A percentile compares a stretch with the other conserved stretches of the same genome.
phyloP scores from a whole-genome alignment of 1,139 yeast species.

The Ogataea hybrid region DNA sequence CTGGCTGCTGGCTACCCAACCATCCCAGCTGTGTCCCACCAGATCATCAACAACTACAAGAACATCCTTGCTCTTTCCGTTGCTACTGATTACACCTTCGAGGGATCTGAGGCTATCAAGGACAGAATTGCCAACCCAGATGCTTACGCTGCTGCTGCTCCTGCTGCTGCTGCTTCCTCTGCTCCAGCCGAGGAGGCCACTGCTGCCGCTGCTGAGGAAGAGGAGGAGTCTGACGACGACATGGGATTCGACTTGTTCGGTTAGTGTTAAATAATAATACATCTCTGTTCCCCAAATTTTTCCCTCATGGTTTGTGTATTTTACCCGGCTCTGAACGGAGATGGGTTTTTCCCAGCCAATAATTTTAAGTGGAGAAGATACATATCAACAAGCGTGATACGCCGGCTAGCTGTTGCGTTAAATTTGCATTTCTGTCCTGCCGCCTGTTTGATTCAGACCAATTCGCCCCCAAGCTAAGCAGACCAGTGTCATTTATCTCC shows the following conservation, averaged over 20 bases:
- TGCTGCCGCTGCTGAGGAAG: constrained; percentile 76
- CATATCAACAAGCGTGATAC: constrained; percentile 2
- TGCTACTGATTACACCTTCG: constrained; percentile 98
- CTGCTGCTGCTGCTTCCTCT: constrained; percentile 71
- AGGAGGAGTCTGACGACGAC: constrained; percentile 68
- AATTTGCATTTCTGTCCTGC: not conserved
- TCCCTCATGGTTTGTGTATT: not conserved
- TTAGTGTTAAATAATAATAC: constrained; percentile 44
- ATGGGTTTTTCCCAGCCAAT: constrained; percentile 3
- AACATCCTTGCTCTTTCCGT: constrained; percentile 95
- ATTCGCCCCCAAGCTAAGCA: not conserved
- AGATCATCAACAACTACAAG: constrained; percentile 99
- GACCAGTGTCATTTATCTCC: not conserved
- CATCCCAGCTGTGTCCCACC: constrained; percentile 98
- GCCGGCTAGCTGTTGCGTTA: not conserved
- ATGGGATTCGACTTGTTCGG: constrained; percentile 99
- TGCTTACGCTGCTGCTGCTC: constrained; percentile 98
- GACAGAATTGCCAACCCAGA: constrained; percentile 99
- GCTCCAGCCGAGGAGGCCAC: constrained; percentile 64
- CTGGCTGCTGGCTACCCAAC: constrained; percentile 99
- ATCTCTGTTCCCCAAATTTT: not conserved
- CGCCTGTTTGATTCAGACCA: not conserved
- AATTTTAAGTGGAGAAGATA: constrained; percentile 9
- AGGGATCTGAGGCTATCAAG: constrained; percentile 98
- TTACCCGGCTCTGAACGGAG: constrained; percentile 4